phyloP scores from a whole-genome alignment of 805 yeast genomes.

The Wickerhamiella spandovensis region DNA sequence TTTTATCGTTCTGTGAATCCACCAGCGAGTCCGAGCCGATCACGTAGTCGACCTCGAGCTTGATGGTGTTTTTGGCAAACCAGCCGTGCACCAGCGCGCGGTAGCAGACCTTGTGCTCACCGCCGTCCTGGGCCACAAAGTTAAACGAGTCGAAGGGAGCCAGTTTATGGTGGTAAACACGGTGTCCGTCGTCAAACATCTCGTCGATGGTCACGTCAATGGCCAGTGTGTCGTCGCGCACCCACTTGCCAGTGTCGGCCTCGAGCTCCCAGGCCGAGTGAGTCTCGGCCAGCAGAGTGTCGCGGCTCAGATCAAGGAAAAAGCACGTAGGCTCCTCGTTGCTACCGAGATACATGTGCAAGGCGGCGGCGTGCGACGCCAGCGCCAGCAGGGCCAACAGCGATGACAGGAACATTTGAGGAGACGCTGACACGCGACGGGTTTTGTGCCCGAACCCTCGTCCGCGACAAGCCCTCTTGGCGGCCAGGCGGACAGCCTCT shows the following conservation, averaged over 20 bases:
- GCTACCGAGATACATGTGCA: constrained; percentile 70
- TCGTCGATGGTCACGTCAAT: constrained; percentile 65
- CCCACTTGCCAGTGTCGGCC: constrained; percentile 35
- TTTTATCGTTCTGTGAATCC: constrained; percentile 47
- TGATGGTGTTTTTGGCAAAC: constrained; percentile 45
- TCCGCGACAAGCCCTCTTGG: too few species aligned
- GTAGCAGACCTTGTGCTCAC: constrained; percentile 76
- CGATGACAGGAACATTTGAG: not conserved
- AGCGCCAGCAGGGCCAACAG: constrained; percentile 5
- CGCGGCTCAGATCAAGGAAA: constrained; percentile 62
- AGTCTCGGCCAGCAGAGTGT: constrained; percentile 64
- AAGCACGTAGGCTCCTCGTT: constrained; percentile 67
- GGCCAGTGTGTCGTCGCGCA: constrained; percentile 38
- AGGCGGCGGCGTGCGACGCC: constrained; percentile 25
- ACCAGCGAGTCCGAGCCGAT: constrained; percentile 46
- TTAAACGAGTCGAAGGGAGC: constrained; percentile 53
- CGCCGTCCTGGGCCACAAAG: constrained; percentile 70
- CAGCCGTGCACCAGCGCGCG: constrained; percentile 47
- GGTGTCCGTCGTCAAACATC: constrained; percentile 70
- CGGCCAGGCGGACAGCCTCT: too few species aligned
- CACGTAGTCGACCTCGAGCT: constrained; percentile 62
- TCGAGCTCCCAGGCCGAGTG: constrained; percentile 56
- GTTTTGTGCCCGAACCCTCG: not conserved
- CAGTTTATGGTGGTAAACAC: constrained; percentile 57
- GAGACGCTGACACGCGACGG: not conserved